Conservation (phyloP, 257 asterid genomes). For the Voacanga thouarsii region DNA sequence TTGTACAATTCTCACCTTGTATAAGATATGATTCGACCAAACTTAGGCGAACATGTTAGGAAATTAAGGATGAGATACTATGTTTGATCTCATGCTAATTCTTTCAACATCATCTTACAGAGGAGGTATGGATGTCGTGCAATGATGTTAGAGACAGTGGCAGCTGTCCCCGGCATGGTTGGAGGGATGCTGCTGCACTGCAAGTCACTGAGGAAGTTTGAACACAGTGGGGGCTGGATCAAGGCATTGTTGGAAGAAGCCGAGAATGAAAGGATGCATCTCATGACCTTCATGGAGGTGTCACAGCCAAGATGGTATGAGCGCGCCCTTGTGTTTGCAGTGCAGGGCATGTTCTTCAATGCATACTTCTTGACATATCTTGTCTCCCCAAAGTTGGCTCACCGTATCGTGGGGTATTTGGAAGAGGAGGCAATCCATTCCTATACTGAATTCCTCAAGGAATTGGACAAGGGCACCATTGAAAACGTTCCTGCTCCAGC, state of each 20-base stretch:
- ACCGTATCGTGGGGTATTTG: slow-evolving; percentile 66
- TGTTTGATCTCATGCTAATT: neutral
- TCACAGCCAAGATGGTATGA: slow-evolving; percentile 68
- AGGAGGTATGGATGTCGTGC: slow-evolving; percentile 71
- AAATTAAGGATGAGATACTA: no score
- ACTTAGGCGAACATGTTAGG: neutral
- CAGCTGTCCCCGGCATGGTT: slow-evolving; percentile 78
- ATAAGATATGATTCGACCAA: neutral
- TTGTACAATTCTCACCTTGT: no score
- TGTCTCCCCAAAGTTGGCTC: slow-evolving; percentile 62
- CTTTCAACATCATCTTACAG: slow-evolving; percentile 22
- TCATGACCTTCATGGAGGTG: slow-evolving; percentile 79
- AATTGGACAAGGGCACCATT: slow-evolving; percentile 63
- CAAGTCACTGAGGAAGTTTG: slow-evolving; percentile 54
- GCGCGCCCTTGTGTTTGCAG: slow-evolving; percentile 56
- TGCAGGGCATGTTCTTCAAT: slow-evolving; percentile 76
- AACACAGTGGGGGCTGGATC: slow-evolving; percentile 75
- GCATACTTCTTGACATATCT: slow-evolving; percentile 61
- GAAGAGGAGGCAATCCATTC: slow-evolving; percentile 73
- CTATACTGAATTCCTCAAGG: slow-evolving; percentile 53
- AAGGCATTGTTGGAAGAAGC: slow-evolving; percentile 66
- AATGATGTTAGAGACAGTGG: slow-evolving; percentile 73
- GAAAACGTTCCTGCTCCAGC: slow-evolving; percentile 89
- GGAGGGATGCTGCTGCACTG: slow-evolving; percentile 68
- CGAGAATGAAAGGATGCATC: slow-evolving; percentile 72